phyloP scores from a whole-genome alignment of 2,329 filamentous ascomycete species.

The Monilinia fructicola region DNA sequence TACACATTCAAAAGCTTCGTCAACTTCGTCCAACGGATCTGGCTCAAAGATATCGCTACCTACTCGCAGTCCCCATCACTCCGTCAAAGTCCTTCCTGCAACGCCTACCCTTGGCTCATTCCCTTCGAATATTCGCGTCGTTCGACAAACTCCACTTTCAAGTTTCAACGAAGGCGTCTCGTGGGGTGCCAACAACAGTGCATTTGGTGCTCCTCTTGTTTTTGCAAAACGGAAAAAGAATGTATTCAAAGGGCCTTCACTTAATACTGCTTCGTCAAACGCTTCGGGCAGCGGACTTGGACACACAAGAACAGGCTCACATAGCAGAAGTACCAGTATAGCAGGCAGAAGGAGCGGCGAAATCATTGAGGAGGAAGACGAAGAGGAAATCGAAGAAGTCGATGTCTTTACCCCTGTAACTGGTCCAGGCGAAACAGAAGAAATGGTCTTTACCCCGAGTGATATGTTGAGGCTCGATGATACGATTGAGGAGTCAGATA shows the following conservation, averaged over 20 bases:
- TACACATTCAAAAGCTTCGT: slow-evolving; percentile 90
- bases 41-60: slow-evolving; percentile 66
- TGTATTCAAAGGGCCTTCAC: slow-evolving; percentile 77
- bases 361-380: slow-evolving; percentile 50
- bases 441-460: slow-evolving; percentile 33
- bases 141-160: slow-evolving; percentile 58
- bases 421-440: slow-evolving; percentile 37
- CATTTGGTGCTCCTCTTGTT: slow-evolving; percentile 56
- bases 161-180: slow-evolving; percentile 58
- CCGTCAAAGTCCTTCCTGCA: slow-evolving; percentile 90
- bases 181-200: slow-evolving; percentile 54
- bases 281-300: slow-evolving; percentile 37
- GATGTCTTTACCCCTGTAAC: slow-evolving; percentile 57
- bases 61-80: slow-evolving; percentile 78
- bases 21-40: slow-evolving; percentile 79
- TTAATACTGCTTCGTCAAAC: slow-evolving; percentile 45
- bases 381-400: slow-evolving; percentile 27
- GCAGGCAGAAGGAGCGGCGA: slow-evolving; percentile 69
- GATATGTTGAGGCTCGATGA: slow-evolving; percentile 19
- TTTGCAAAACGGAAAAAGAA: slow-evolving; percentile 82
- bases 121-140: slow-evolving; percentile 81
- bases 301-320: slow-evolving; percentile 39
- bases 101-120: slow-evolving; percentile 76
- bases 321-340: slow-evolving; percentile 60
- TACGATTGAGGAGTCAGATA: slow-evolving; percentile 18